Evolutionary conservation across 805 yeast genomes (phyloP).

Genomic region (Hemisphaericaspora nanyangensis): DNA sequence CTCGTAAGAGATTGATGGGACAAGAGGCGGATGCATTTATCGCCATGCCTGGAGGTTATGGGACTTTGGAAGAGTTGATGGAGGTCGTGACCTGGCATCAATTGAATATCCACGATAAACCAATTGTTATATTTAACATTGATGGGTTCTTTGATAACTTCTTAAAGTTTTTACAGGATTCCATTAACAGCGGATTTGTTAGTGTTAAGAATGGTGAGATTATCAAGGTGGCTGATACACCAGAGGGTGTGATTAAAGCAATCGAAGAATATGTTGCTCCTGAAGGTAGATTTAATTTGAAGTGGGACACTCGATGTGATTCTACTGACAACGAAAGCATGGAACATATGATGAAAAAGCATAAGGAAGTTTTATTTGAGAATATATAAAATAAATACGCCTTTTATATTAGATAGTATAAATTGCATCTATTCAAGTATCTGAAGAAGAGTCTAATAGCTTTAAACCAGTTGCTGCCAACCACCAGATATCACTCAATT

Average conservation of each 20-base stretch:
- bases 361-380: neutral
- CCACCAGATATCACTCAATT: constrained; percentile 4
- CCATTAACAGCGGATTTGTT: constrained; percentile 66
- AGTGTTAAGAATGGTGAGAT: constrained; percentile 63
- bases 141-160: constrained; percentile 78
- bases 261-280: constrained; percentile 63
- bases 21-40: constrained; percentile 81
- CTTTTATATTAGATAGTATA: too few species aligned
- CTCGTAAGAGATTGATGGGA: constrained; percentile 84
- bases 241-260: constrained; percentile 62
- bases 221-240: constrained; percentile 62
- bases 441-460: neutral
- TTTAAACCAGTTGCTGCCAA: constrained; percentile 2
- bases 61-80: constrained; percentile 85
- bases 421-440: neutral
- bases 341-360: neutral
- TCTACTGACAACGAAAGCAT: neutral
- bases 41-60: constrained; percentile 91
- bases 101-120: constrained; percentile 79
- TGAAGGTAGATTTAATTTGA: constrained; percentile 67
- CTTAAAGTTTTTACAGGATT: constrained; percentile 54
- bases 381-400: too few species aligned
- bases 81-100: constrained; percentile 91
- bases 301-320: constrained; percentile 46
- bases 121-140: constrained; percentile 72